Percentiles rank a stretch among this genome's conserved stretches.
Evolutionary conservation across 2,329 filamentous ascomycete genomes (phyloP).

Genomic region (Penicillium sp.): DNA sequence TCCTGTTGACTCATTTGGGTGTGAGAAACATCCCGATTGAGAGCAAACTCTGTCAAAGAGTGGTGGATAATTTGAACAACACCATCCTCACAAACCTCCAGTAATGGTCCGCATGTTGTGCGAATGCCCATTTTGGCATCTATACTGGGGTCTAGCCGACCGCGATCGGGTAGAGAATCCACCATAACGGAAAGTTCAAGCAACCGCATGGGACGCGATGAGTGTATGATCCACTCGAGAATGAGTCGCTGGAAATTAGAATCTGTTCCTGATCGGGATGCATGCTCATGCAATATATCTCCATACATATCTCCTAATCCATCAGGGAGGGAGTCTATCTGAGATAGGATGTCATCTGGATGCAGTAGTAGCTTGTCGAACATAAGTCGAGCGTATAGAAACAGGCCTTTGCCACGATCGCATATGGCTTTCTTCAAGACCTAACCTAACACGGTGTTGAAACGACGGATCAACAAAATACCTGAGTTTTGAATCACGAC

Average conservation of each 20-base stretch:
- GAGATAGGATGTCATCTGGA: slow-evolving; percentile 24
- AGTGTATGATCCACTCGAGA: slow-evolving; percentile 49
- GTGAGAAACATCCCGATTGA: background rate
- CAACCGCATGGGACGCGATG: slow-evolving; percentile 47
- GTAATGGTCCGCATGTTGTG: slow-evolving; percentile 45
- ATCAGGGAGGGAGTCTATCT: slow-evolving; percentile 37
- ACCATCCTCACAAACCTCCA: slow-evolving; percentile 53
- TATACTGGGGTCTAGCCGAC: background rate
- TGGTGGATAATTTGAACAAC: slow-evolving; percentile 53
- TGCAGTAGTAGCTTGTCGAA: slow-evolving; percentile 43
- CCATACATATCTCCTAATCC: slow-evolving; percentile 48
- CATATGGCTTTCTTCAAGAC: slow-evolving; percentile 29
- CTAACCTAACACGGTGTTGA: no score
- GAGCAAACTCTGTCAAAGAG: slow-evolving; percentile 52
- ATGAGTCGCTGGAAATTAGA: slow-evolving; percentile 42
- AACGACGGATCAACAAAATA: no score
- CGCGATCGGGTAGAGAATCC: slow-evolving; percentile 7
- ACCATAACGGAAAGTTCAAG: slow-evolving; percentile 44
- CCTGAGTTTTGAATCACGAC: no score
- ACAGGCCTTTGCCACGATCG: slow-evolving; percentile 47
- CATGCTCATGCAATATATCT: slow-evolving; percentile 42
- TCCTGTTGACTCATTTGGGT: background rate
- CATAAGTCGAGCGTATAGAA: slow-evolving; percentile 39
- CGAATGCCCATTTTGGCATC: slow-evolving; percentile 42
- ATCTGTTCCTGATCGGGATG: slow-evolving; percentile 34